Evolutionary conservation across 2,329 filamentous ascomycete species (phyloP), one percentile per base, ranked within the genome.

Genomic region (Hortaea sp.): DNA sequence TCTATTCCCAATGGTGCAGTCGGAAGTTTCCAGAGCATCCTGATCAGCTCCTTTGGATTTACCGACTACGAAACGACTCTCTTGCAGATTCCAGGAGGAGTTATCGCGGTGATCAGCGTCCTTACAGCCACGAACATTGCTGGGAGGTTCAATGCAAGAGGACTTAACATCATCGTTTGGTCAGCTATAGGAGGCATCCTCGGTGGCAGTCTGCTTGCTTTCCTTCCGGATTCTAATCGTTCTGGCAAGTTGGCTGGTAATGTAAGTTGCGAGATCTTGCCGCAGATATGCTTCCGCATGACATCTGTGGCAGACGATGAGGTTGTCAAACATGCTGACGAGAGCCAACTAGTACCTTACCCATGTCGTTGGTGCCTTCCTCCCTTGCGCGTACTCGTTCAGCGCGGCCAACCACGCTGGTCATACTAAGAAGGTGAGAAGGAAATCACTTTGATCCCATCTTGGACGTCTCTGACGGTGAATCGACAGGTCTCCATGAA

Each of bases 51-150:
- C 10, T 29, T 46, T 39, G 50, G 50, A 12, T 54, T 46, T 45
- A 50, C 30, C n/a, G 28, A 43, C 12, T 39, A 42, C 10, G 11
- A 51, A 20, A 32, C 50, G 2, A 50, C 52, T 9, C 45, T 56
- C 4, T 47, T 56, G 6, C 81, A 84, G 57, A 79, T 85, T 41
- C 78, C 84, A 4, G 81, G 81, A 31, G 82, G 81, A 5, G 70
- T 84, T 1, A 69, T 85, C 1, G 81, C 81, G 68, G 48, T 74
- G 69, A 35, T 62, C 53, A 30, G 52, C 49, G 53, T 54, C 29
- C 45, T 53, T 6, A 12, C 49, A 5, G 46, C 48, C 2, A 69
- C 73, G 11, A 56, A 45, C 37, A 71, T 69, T 6, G 69, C 76
- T 43, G 70, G 73, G 12, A 63, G 62, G 41, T 63, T 66, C 43